These are phyloP conservation scores for Cynanchum wilfordii DNA, from an alignment of 257 asterid species.

Conservation along the genomic window DNA sequence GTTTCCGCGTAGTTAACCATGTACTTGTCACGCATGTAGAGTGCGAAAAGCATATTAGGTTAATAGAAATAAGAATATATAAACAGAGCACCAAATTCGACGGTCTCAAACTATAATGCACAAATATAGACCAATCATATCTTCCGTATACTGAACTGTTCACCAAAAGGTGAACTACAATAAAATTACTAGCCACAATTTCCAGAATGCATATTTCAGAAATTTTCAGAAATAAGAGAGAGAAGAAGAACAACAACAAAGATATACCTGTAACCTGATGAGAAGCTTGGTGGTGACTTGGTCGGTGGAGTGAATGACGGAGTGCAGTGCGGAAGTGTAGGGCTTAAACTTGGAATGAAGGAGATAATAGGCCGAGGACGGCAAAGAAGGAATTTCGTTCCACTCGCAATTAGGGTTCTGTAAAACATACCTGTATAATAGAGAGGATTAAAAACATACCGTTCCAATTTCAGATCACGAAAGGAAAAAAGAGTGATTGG, in stretches of 20 bases:
- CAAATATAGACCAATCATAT: background rate
- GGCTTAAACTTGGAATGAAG: constrained; percentile 69
- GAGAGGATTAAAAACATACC: background rate
- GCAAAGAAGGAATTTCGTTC: constrained; percentile 85
- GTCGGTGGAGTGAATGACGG: constrained; percentile 66
- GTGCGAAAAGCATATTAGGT: background rate
- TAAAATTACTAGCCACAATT: background rate
- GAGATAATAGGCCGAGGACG: constrained; percentile 64
- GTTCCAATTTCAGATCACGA: background rate
- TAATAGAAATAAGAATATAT: background rate
- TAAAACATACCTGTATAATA: constrained; percentile 31
- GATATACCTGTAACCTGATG: constrained; percentile 63
- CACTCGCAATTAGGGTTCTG: constrained; percentile 68
- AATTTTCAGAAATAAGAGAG: background rate
- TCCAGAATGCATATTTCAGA: background rate
- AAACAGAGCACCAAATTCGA: background rate
- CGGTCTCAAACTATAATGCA: background rate
- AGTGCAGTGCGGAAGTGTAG: constrained; percentile 57
- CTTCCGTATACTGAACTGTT: background rate
- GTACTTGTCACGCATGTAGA: background rate
- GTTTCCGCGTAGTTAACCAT: background rate
- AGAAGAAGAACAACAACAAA: background rate
- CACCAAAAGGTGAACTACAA: background rate
- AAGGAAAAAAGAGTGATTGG: background rate
- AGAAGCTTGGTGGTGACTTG: constrained; percentile 92